Conservation (phyloP, 257 asterid genomes). For the Euphrasia confusa region DNA sequence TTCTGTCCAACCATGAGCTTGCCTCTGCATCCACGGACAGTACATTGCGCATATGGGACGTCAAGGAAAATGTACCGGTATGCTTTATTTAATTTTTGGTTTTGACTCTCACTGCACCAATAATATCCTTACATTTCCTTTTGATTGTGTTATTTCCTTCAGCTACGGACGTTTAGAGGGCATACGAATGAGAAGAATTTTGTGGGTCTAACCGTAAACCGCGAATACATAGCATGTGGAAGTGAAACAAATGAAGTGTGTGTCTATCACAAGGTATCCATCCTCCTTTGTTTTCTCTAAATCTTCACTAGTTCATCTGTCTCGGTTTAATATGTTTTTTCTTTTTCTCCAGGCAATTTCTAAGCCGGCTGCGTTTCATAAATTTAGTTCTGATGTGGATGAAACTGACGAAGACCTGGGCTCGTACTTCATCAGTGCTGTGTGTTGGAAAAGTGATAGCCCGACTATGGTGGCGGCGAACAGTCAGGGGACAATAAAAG, state of each 20-base stretch:
- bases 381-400: conserved; percentile 48
- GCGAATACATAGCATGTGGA: conserved; percentile 81
- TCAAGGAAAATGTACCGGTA: conserved; percentile 64
- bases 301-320: not conserved
- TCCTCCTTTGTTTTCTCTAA: no score
- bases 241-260: conserved; percentile 86
- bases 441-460: conserved; percentile 86
- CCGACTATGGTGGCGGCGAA: conserved; percentile 75
- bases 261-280: conserved; percentile 69
- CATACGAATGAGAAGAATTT: conserved; percentile 79
- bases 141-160: conserved; percentile 9
- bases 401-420: conserved; percentile 50
- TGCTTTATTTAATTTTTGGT: conserved; percentile 24
- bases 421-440: conserved; percentile 79
- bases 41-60: conserved; percentile 87
- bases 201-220: conserved; percentile 70
- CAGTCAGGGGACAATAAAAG: conserved; percentile 81
- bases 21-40: conserved; percentile 96
- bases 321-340: not conserved
- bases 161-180: conserved; percentile 76
- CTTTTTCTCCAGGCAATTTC: conserved; percentile 52
- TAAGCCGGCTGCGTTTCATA: conserved; percentile 74
- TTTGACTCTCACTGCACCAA: not conserved
- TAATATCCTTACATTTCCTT: not conserved
- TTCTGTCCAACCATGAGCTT: conserved; percentile 63